Conservation (phyloP, 768 basidiomycete genomes). For the Hericium rajendrae region DNA sequence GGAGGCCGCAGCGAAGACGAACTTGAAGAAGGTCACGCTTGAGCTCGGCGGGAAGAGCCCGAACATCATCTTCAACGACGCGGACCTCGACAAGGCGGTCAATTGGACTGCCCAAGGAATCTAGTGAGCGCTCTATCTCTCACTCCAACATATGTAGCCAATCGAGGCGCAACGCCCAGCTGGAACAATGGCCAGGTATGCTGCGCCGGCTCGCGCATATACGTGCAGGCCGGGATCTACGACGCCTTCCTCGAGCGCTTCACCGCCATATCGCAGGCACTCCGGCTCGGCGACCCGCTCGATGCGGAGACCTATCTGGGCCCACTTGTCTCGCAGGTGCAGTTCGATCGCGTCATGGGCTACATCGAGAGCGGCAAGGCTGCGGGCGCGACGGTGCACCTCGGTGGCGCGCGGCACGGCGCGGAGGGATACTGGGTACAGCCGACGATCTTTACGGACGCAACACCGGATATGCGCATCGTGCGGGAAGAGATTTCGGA, state of each 20-base stretch:
- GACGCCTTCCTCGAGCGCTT: conserved; percentile 61
- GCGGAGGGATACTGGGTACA: conserved; percentile 50
- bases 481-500: conserved; percentile 52
- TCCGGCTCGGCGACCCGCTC: conserved; percentile 71
- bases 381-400: conserved; percentile 44
- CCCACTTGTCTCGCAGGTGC: conserved; percentile 66
- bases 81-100: conserved; percentile 48
- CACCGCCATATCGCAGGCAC: conserved; percentile 37
- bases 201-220: conserved; percentile 76
- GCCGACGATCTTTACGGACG: conserved; percentile 51
- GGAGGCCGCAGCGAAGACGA: conserved; percentile 47
- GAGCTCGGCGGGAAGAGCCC: conserved; percentile 70
- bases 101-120: conserved; percentile 51
- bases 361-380: conserved; percentile 53
- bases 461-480: conserved; percentile 44
- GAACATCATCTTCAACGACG: conserved; percentile 52
- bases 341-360: conserved; percentile 54
- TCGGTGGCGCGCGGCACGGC: conserved; percentile 43
- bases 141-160: too few relatives aligned
- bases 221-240: conserved; percentile 68
- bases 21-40: conserved; percentile 62
- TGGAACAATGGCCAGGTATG: conserved; percentile 72
- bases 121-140: conserved; percentile 18
- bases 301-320: conserved; percentile 50
- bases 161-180: conserved; percentile 1